phyloP scores from a whole-genome alignment of 495 filamentous ascomycete species.

The Acidiella bohemica region DNA sequence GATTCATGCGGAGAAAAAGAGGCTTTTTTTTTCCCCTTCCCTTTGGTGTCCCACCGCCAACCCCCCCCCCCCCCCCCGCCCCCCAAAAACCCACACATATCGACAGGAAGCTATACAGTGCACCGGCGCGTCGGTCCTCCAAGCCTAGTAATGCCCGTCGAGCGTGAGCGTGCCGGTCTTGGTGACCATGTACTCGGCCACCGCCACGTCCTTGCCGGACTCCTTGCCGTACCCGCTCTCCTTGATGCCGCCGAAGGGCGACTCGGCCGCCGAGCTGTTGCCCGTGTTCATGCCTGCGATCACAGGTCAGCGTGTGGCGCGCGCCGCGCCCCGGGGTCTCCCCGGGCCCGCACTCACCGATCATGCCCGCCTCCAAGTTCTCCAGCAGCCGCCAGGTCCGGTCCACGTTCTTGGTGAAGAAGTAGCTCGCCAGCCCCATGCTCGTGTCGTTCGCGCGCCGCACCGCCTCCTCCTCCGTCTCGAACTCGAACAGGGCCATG shows the following conservation, averaged over 20 bases:
- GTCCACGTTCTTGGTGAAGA: conserved; percentile 62
- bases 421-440: conserved; percentile 52
- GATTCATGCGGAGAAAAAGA: too few species aligned
- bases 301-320: conserved; percentile 1
- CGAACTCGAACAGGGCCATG: conserved; percentile 53
- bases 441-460: conserved; percentile 28
- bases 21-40: too few species aligned
- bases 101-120: too few species aligned
- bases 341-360: conserved; percentile 36
- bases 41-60: too few species aligned
- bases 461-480: conserved; percentile 56
- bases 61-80: too few species aligned
- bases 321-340: too few species aligned
- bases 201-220: conserved; percentile 56
- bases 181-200: conserved; percentile 55
- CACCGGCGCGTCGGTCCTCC: too few species aligned
- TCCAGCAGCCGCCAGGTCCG: conserved; percentile 59
- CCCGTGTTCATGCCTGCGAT: conserved; percentile 23
- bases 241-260: conserved; percentile 64
- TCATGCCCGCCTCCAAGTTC: conserved; percentile 65
- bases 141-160: conserved; percentile 19
- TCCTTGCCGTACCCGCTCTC: conserved; percentile 68
- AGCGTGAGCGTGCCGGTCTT: conserved; percentile 41
- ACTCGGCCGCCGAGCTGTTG: conserved; percentile 54
- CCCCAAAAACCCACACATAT: too few species aligned